A percentile compares a stretch with the other conserved stretches of the same genome.
phyloP scores from a whole-genome alignment of 345 rosid species.

The Arabidopsis arenosa region DNA sequence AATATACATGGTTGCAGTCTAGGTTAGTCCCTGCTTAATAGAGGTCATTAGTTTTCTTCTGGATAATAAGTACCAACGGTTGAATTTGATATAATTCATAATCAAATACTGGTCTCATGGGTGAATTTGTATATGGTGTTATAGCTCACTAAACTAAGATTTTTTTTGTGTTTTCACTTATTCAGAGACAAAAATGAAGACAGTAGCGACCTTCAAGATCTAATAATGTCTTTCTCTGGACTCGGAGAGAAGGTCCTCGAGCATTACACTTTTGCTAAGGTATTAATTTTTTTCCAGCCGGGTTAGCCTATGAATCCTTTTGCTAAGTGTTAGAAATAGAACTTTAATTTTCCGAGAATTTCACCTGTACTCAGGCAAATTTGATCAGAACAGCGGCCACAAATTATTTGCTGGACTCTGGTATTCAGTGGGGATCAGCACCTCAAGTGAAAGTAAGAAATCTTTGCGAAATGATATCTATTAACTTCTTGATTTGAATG shows the following conservation, averaged over 20 bases:
- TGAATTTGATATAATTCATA: slow-evolving; percentile 4
- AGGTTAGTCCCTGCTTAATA: slow-evolving; percentile 50
- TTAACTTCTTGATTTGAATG: slow-evolving; percentile 4
- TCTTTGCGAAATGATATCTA: neutral
- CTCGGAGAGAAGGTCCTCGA: slow-evolving; percentile 91
- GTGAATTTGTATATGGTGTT: slow-evolving; percentile 2
- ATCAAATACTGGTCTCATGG: slow-evolving; percentile 3
- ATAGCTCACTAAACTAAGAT: slow-evolving; percentile 26
- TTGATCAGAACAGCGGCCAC: slow-evolving; percentile 86
- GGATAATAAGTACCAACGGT: neutral
- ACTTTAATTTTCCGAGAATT: neutral
- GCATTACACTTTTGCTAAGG: slow-evolving; percentile 95
- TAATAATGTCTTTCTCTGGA: slow-evolving; percentile 72
- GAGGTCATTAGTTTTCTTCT: slow-evolving; percentile 28
- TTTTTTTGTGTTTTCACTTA: slow-evolving; percentile 25
- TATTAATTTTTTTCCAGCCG: slow-evolving; percentile 32
- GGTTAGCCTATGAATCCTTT: neutral
- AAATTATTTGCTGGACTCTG: slow-evolving; percentile 81
- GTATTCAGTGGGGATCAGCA: slow-evolving; percentile 94
- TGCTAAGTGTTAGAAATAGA: slow-evolving; percentile 7
- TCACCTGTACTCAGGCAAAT: slow-evolving; percentile 64
- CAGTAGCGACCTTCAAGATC: slow-evolving; percentile 74
- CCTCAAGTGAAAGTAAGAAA: slow-evolving; percentile 84
- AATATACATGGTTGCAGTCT: slow-evolving; percentile 74
- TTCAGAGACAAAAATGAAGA: slow-evolving; percentile 75